phyloP scores from a whole-genome alignment of 2,329 filamentous ascomycete species.

The Cadophora gregata region DNA sequence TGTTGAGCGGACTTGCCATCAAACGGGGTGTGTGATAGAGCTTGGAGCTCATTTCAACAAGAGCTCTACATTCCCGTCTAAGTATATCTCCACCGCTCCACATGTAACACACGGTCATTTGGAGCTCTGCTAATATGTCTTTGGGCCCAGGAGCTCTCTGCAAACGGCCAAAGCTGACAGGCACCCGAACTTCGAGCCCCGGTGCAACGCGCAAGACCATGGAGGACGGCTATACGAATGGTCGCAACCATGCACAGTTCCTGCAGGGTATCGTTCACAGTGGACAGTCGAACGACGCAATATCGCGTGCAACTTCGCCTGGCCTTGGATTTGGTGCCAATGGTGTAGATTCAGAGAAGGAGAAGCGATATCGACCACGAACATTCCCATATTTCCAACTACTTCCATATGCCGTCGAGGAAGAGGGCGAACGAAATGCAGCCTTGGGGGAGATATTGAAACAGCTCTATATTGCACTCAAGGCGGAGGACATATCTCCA shows the following conservation, averaged over 20 bases:
- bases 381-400: slow-evolving; percentile 94
- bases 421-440: slow-evolving; percentile 75
- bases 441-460: slow-evolving; percentile 89
- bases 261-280: slow-evolving; percentile 39
- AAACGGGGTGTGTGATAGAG: slow-evolving; percentile 29
- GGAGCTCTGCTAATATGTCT: slow-evolving; percentile 29
- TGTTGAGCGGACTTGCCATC: slow-evolving; percentile 23
- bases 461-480: slow-evolving; percentile 89
- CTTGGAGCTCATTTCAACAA: slow-evolving; percentile 20
- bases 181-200: slow-evolving; percentile 15
- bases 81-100: slow-evolving; percentile 23
- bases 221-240: slow-evolving; percentile 42
- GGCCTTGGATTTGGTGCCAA: slow-evolving; percentile 63
- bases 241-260: slow-evolving; percentile 40
- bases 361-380: slow-evolving; percentile 76
- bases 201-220: slow-evolving; percentile 29
- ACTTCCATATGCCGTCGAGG: slow-evolving; percentile 87
- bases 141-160: slow-evolving; percentile 21
- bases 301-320: slow-evolving; percentile 86
- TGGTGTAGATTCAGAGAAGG: slow-evolving; percentile 57
- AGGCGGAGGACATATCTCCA: slow-evolving; percentile 91
- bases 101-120: slow-evolving; percentile 19
- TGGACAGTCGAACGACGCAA: slow-evolving; percentile 60
- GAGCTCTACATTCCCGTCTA: slow-evolving; percentile 26
- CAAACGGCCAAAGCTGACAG: slow-evolving; percentile 27